Evolutionary conservation across 495 filamentous ascomycete species (phyloP), one percentile per base, ranked within the genome.

Genomic region (Penicillium cataractarum): DNA sequence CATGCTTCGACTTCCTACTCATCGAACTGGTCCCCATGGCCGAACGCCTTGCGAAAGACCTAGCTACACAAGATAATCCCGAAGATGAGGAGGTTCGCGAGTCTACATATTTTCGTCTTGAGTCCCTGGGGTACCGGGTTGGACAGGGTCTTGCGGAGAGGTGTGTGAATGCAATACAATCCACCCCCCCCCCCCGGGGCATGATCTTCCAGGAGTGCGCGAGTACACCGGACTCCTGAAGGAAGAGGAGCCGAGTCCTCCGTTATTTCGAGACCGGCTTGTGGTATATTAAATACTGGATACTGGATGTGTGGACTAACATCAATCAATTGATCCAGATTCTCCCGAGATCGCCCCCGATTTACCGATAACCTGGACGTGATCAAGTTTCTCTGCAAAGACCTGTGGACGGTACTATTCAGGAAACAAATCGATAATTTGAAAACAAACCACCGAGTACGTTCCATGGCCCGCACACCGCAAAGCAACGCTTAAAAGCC

Each of bases 331-430:
- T 32, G 1, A 17, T 29, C 17, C 65, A 96, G 93, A 60, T 97
- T 98, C 80, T 92, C 92, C 40, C 84, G 88, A 63, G 91, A 97
- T 74, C 83, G 92, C 48, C 91, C 95, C 44, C 88, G 92, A 48
- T 95, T 96, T 75, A 87, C 85, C 27, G 91, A 95, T 75, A 92
- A 91, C 33, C 83, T 96, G 22, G 92, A 95, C 68, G 89, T 91
- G 29, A 98, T 99, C 71, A 99, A 99, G 75, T 98, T 98, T 71
- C 83, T 98, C 35, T 99, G 95, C 83, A 99, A 98, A 75, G 96
- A 99, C 72, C 77, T 99, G 46, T 99, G 95, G 95, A 91, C 86
- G 52, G 82, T 97, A 42, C 84, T 97, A 33, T 99, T 97, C 76
- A 82, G 92, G 74, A 99, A 99, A 77, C 95, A 97, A 76, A 89